A percentile compares a stretch with the other conserved stretches of the same genome.
phyloP scores from a whole-genome alignment of 2,329 filamentous ascomycete genomes.

The Chaetothyriales sp. region DNA sequence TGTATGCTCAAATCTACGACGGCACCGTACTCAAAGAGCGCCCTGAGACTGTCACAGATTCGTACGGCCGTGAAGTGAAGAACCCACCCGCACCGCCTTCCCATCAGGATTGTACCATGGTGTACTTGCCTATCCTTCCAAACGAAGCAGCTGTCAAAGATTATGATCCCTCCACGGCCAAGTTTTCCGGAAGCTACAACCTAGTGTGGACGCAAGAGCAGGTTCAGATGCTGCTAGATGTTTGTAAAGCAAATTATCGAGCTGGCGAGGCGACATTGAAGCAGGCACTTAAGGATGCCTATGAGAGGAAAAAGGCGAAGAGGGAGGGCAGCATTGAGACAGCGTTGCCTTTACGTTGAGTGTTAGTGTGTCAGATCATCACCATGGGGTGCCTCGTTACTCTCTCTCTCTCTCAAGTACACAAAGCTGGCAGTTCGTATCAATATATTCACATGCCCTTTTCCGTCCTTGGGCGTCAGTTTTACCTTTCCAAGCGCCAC shows the following conservation, averaged over 20 bases:
- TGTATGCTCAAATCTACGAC: constrained; percentile 8
- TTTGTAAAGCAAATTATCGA: constrained; percentile 6
- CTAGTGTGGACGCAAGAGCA: constrained; percentile 8
- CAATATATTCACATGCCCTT: not conserved
- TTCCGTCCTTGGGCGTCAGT: not conserved
- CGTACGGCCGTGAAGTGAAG: constrained; percentile 5
- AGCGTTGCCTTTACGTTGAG: not conserved
- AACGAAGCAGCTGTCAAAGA: constrained; percentile 5
- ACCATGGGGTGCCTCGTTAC: no score
- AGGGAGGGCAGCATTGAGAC: not conserved
- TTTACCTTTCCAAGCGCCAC: not conserved
- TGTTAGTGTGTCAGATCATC: no score
- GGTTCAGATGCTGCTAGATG: constrained; percentile 7
- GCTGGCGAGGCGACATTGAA: constrained; percentile 6
- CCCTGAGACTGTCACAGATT: constrained; percentile 6
- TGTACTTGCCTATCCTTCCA: constrained; percentile 8
- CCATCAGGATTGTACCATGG: constrained; percentile 6
- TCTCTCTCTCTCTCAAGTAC: no score
- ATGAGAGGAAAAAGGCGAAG: constrained; percentile 5
- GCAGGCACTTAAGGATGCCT: constrained; percentile 5
- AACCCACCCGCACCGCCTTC: constrained; percentile 6
- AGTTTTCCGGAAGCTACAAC: constrained; percentile 10
- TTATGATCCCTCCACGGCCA: constrained; percentile 8
- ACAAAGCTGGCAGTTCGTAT: not conserved
- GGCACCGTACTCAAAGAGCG: constrained; percentile 4